These are phyloP conservation scores for Pichia heedii DNA, from an alignment of 805 yeast species.

Conservation along the genomic window DNA sequence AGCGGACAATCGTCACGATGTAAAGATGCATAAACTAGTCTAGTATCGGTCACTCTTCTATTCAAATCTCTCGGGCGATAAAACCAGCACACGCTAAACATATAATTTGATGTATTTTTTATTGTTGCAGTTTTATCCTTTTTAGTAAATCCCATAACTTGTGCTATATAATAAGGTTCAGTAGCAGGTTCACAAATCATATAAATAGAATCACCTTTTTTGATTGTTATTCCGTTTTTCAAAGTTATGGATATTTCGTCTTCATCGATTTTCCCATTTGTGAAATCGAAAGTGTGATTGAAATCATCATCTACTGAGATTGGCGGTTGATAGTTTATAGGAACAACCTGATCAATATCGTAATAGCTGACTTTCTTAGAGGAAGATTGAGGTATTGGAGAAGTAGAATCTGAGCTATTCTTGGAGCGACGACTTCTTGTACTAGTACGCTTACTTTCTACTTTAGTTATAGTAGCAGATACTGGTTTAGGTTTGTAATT, in stretches of 20 bases:
- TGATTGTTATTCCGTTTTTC: conserved; percentile 30
- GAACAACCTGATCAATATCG: conserved; percentile 29
- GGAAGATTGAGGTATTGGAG: conserved; percentile 1
- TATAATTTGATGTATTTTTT: conserved; percentile 43
- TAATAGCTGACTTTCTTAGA: conserved; percentile 9
- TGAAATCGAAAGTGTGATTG: conserved; percentile 34
- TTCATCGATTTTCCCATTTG: conserved; percentile 32
- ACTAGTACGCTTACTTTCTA: not conserved
- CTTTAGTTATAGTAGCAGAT: conserved; percentile 1
- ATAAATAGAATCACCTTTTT: conserved; percentile 61
- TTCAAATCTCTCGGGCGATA: conserved; percentile 82
- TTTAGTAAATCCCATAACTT: conserved; percentile 63
- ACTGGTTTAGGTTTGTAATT: conserved; percentile 28
- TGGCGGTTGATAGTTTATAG: conserved; percentile 45
- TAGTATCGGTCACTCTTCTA: conserved; percentile 55
- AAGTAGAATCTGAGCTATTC: not conserved
- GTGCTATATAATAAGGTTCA: conserved; percentile 85
- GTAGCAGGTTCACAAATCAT: conserved; percentile 90
- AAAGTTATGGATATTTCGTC: conserved; percentile 30
- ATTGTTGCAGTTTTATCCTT: conserved; percentile 27
- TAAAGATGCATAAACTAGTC: conserved; percentile 75
- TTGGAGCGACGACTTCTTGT: not conserved
- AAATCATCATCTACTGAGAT: conserved; percentile 30
- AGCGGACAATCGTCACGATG: conserved; percentile 80
- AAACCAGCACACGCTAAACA: conserved; percentile 79